Conservation (phyloP, 176 grass and related monocot genomes). For the Eragrostis nindensis region DNA sequence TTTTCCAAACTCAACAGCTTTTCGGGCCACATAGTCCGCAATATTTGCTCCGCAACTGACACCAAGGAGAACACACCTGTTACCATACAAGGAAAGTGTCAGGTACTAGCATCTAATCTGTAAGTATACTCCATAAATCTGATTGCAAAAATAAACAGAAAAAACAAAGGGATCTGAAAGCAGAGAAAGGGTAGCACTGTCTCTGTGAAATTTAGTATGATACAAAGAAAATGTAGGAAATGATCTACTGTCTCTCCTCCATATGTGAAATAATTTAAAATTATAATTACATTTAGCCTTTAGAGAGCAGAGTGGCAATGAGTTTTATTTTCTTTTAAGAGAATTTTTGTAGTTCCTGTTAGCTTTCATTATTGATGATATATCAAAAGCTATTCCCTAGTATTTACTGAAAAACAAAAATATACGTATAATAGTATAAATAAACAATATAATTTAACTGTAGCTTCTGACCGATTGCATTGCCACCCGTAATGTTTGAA, state of each 20-base stretch:
- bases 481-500: neutral
- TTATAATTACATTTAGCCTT: neutral
- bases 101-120: too few relatives aligned
- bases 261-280: neutral
- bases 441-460: neutral
- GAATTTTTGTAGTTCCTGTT: too few relatives aligned
- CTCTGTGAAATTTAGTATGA: neutral
- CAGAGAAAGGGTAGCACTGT: neutral
- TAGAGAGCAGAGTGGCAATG: neutral
- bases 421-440: too few relatives aligned
- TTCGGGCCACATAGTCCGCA: constrained; percentile 66
- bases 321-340: too few relatives aligned
- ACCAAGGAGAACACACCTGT: constrained; percentile 71
- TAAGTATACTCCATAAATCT: too few relatives aligned
- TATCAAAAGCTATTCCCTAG: too few relatives aligned
- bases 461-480: neutral
- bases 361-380: too few relatives aligned
- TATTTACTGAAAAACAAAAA: too few relatives aligned
- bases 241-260: too few relatives aligned
- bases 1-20: constrained; percentile 57
- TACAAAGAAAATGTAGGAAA: neutral
- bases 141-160: neutral
- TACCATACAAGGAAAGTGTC: neutral
- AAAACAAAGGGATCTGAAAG: too few relatives aligned
- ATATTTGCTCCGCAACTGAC: constrained; percentile 71